These are phyloP conservation scores for Lindgomyces ingoldianus DNA, from an alignment of 495 filamentous ascomycete species.

Conservation along the genomic window DNA sequence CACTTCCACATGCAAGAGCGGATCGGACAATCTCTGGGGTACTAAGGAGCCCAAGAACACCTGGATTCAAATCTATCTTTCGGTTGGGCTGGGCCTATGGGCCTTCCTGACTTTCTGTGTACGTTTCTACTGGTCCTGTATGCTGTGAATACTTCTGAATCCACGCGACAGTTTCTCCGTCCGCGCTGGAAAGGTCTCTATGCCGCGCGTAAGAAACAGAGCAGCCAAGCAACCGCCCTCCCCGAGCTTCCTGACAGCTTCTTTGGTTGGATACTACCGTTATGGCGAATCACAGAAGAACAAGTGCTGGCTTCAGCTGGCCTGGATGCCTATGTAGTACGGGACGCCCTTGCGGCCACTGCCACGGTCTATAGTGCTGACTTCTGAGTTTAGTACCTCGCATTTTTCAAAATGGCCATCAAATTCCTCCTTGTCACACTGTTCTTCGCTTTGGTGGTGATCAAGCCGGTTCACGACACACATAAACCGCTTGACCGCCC, in stretches of 20 bases:
- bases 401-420: conserved; percentile 92
- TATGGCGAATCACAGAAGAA: conserved; percentile 87
- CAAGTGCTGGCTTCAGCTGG: conserved; percentile 88
- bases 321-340: conserved; percentile 89
- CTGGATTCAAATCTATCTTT: conserved; percentile 61
- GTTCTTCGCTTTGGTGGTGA: conserved; percentile 74
- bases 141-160: conserved; percentile 1
- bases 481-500: too few species aligned
- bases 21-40: conserved; percentile 23
- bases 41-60: conserved; percentile 54
- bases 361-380: conserved; percentile 6
- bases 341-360: conserved; percentile 40
- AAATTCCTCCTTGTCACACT: conserved; percentile 77
- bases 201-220: conserved; percentile 77
- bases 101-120: conserved; percentile 69
- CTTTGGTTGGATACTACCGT: conserved; percentile 89
- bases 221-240: conserved; percentile 66
- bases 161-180: conserved; percentile 62
- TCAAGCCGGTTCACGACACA: conserved; percentile 81
- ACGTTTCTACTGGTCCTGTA: conserved; percentile 35
- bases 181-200: conserved; percentile 93
- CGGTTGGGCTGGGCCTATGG: conserved; percentile 55
- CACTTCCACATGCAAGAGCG: not conserved
- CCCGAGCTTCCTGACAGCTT: conserved; percentile 83
- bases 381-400: conserved; percentile 65